Conservation (phyloP, 2,329 filamentous ascomycete species). For the Colletotrichum paranaense region DNA sequence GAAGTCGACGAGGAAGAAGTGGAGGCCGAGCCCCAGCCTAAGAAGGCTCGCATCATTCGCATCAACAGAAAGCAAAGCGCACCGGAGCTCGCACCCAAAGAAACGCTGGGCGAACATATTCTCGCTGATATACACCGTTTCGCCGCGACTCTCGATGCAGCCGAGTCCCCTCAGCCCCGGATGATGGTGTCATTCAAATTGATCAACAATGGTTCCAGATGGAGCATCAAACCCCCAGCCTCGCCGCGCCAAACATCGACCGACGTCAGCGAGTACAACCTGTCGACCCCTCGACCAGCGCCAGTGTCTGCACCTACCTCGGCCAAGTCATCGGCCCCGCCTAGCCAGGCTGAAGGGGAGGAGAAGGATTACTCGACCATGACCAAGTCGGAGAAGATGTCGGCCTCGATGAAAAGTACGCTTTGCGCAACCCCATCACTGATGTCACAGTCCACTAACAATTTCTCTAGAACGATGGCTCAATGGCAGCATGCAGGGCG, state of each 20-base stretch:
- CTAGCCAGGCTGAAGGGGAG: slow-evolving; percentile 41
- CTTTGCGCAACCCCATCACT: slow-evolving; percentile 3
- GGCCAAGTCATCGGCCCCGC: slow-evolving; percentile 31
- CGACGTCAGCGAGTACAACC: slow-evolving; percentile 22
- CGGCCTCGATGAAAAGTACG: slow-evolving; percentile 73
- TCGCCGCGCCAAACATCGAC: slow-evolving; percentile 33
- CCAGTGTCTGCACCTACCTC: slow-evolving; percentile 33
- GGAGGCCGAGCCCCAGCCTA: slow-evolving; percentile 49
- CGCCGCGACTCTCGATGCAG: slow-evolving; percentile 1
- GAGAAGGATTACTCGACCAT: slow-evolving; percentile 70
- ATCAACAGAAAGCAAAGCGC: slow-evolving; percentile 33
- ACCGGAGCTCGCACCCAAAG: slow-evolving; percentile 15
- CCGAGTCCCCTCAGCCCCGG: slow-evolving; percentile 5
- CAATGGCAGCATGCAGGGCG: slow-evolving; percentile 69
- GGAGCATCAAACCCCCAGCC: slow-evolving; percentile 16
- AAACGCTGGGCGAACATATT: slow-evolving; percentile 14
- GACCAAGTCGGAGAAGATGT: slow-evolving; percentile 76
- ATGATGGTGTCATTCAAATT: slow-evolving; percentile 30
- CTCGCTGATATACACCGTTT: slow-evolving; percentile 25
- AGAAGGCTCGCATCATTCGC: slow-evolving; percentile 39
- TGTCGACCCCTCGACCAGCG: slow-evolving; percentile 22
- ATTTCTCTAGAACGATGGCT: slow-evolving; percentile 64
- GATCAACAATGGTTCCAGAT: slow-evolving; percentile 19
- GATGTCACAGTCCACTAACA: slow-evolving; percentile 40
- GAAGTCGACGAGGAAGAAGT: slow-evolving; percentile 51